Percentiles rank a stretch among this genome's conserved stretches.
Evolutionary conservation across 2,329 filamentous ascomycete genomes (phyloP).

Genomic region (Alternaria tenuissima): DNA sequence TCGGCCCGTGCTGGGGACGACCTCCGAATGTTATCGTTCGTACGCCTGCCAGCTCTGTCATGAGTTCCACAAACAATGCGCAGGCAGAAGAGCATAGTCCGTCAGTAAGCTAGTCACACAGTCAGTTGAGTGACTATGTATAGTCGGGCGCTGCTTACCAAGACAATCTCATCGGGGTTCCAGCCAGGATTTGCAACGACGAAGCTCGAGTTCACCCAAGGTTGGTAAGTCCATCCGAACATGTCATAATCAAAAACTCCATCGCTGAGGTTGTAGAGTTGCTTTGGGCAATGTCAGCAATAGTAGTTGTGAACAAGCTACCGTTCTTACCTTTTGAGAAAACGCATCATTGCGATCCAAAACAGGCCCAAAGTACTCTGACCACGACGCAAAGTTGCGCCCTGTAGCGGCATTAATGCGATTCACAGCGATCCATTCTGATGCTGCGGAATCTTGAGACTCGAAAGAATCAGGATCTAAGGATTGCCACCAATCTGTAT

Average conservation of each 20-base stretch:
- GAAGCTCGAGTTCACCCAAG: too few relatives aligned
- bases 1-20: slow-evolving; percentile 57
- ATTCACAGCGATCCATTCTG: slow-evolving; percentile 28
- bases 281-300: not conserved
- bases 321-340: slow-evolving; percentile 22
- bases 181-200: not conserved
- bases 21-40: slow-evolving; percentile 66
- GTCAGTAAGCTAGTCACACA: slow-evolving; percentile 53
- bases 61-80: slow-evolving; percentile 59
- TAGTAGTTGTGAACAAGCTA: too few relatives aligned
- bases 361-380: slow-evolving; percentile 45
- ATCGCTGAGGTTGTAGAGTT: slow-evolving; percentile 12
- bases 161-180: not conserved
- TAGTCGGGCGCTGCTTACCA: not conserved
- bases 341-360: slow-evolving; percentile 46
- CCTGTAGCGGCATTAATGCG: slow-evolving; percentile 29
- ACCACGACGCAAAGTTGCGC: slow-evolving; percentile 52
- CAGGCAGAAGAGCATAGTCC: slow-evolving; percentile 66
- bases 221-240: too few relatives aligned
- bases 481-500: slow-evolving; percentile 11
- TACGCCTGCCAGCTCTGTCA: slow-evolving; percentile 58
- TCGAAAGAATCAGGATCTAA: slow-evolving; percentile 10
- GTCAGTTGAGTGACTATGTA: not conserved
- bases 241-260: not conserved
- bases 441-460: slow-evolving; percentile 4